These are phyloP conservation scores for Rhypophila decipiens DNA, from an alignment of 495 filamentous ascomycete species.

Conservation along the genomic window DNA sequence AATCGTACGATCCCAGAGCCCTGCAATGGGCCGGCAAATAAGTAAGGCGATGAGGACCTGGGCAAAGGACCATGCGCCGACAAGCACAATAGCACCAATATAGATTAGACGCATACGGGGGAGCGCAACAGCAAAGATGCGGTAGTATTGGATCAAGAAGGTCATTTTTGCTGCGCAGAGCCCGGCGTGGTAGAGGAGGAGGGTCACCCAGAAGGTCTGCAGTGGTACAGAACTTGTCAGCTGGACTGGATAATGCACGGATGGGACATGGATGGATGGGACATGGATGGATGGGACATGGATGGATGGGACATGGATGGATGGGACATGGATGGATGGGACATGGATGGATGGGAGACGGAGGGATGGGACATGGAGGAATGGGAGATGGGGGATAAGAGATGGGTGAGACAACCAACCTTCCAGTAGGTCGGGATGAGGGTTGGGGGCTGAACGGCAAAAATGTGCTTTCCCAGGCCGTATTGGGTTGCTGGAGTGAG, in stretches of 20 bases:
- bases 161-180: constrained; percentile 25
- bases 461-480: constrained; percentile 18
- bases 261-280: too few relatives aligned
- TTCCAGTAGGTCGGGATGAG: too few relatives aligned
- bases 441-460: constrained; percentile 7
- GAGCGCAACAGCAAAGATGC: constrained; percentile 21
- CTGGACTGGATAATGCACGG: too few relatives aligned
- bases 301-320: too few relatives aligned
- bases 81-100: constrained; percentile 20
- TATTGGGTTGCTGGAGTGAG: constrained; percentile 12
- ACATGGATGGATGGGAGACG: too few relatives aligned
- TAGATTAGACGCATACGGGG: constrained; percentile 20
- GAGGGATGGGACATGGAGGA: too few relatives aligned
- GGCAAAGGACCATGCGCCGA: constrained; percentile 22
- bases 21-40: constrained; percentile 20
- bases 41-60: constrained; percentile 23
- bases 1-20: constrained; percentile 20
- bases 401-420: too few relatives aligned
- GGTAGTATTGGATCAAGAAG: constrained; percentile 29
- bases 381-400: too few relatives aligned
- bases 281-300: too few relatives aligned
- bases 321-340: too few relatives aligned
- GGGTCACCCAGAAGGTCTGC: constrained; percentile 26
- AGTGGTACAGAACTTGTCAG: too few relatives aligned
- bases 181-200: constrained; percentile 25